Base-by-base conservation (phyloP, 305 asterid genomes). In the Euphrasia arctica region DNA sequence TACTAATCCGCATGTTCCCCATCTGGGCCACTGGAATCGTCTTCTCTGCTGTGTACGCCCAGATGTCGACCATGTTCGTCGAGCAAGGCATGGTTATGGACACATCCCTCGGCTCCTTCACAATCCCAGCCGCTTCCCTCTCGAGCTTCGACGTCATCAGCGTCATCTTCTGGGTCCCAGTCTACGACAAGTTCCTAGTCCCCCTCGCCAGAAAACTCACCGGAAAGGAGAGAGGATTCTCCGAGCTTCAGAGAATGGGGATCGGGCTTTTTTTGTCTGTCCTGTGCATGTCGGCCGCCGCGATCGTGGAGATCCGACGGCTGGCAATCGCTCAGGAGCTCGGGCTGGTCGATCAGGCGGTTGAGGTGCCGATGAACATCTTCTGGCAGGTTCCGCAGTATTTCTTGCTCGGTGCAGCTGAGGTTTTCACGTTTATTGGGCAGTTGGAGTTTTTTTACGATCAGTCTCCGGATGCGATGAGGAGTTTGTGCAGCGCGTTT, bases 41-140 rank as follows among this genome's bases (percentile, higher is more conserved):
- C 75, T 87, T 90, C 55, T 65, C 91, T 5, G 94, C 97, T 0
- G 96, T 90, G 31, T 92, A 87, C 56, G 94, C 96, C 43, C 98
- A 92, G 76, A 84, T 92, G 95, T 80, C 95, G 2, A 84, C 97
- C 3, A 85, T 92, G 95, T 92, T 92, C 29, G 96, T 92, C 2
- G 98, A 87, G 80, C 97, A 92, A 79, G 98, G 98, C 75, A 84
- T 74, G 79, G 77, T 85, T 74, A 92, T 92, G 97, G 90, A 92
- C 81, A 87, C 95, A n/a, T 58, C 87, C 12, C n/a, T 83, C 1
- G 96, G 91, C 51, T 81, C 98, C 75, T 87, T 90, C 78, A 75
- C 74, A 3, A 87, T 92, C 56, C 98, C 98, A 2, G 89, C 98
- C 0, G 98, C 97, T 42, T 81, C 96, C 60, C 83, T 92, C 5